Evolutionary conservation across 345 rosid genomes (phyloP), one percentile per base, ranked within the genome.

Genomic region (Triadica sebifera): DNA sequence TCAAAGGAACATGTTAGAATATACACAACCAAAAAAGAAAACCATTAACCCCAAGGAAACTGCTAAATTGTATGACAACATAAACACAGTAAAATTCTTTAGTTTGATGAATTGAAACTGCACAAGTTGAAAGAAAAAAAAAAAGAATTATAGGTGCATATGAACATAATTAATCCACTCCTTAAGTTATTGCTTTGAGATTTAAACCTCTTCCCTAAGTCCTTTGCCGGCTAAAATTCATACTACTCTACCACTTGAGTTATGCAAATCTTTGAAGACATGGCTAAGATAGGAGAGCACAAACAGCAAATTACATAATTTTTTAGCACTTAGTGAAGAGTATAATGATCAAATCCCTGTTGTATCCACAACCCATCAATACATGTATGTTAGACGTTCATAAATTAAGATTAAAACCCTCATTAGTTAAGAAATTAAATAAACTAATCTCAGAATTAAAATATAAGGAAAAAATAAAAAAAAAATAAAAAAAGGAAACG

Each of bases 1-100:
- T 12, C 63, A n/a, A 3, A 57, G 15, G 12, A 34, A 74, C 43
- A 75, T 58, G 47, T 74, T 52, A 64, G 71, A 43, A 46, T 53
- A 57, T 47, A 46, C 22, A 38, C 72, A 68, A 72, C 22, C 43
- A 25, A 43, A 69, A 6, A 67, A 25, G 60, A 17, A 59, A 45
- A 45, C 16, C 3, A 2, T 58, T 38, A 68, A 46, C 41, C 47
- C 16, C 11, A 11, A 75, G n/a, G n/a, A 39, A 39, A 63, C 3
- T 5, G 37, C n/a, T 5, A 34, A 61, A 61, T n/a, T 2, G 1
- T 19, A 39, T 19, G 12, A 2, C 8, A 24, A 22, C 39, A 4
- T 19, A 47, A 66, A 41, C 22, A 22, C 0, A 65, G 6, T 15
- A 61, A 61, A 5, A 64, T 3, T 17, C 65, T 37, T 61, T 29